Percentiles rank a stretch among this genome's conserved stretches.
These are phyloP conservation scores for Acorus gramineus DNA, from an alignment of 106 monocot species.

Conservation along the genomic window DNA sequence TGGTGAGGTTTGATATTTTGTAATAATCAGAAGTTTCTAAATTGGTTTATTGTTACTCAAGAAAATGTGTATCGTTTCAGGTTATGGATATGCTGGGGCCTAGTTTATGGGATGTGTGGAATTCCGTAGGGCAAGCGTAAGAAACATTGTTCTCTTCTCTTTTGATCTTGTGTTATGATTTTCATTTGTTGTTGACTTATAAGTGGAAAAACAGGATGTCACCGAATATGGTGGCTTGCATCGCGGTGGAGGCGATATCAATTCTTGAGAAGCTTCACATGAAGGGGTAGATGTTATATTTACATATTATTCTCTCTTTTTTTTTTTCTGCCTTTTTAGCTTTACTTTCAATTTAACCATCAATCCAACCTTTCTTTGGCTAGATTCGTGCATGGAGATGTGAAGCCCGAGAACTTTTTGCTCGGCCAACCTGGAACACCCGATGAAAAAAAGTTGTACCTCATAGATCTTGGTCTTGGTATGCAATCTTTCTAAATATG, in stretches of 20 bases:
- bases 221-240: conserved; percentile 83
- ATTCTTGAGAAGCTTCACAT: conserved; percentile 96
- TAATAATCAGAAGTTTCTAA: too few relatives aligned
- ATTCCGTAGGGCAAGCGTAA: conserved; percentile 86
- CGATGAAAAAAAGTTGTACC: conserved; percentile 96
- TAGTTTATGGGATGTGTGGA: conserved; percentile 96
- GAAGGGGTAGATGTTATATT: conserved; percentile 42
- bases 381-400: conserved; percentile 99
- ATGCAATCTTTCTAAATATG: too few relatives aligned
- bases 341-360: background rate
- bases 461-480: conserved; percentile 98
- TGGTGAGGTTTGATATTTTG: conserved; percentile 34
- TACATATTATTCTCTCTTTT: too few relatives aligned
- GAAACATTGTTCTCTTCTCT: conserved; percentile 10
- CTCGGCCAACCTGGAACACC: conserved; percentile 85
- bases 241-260: conserved; percentile 91
- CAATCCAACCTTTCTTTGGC: background rate
- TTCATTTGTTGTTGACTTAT: background rate
- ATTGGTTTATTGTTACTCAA: too few relatives aligned
- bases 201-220: conserved; percentile 78
- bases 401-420: conserved; percentile 95
- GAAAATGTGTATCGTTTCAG: conserved; percentile 20
- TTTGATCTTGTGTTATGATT: background rate
- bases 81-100: conserved; percentile 97
- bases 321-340: background rate